These are phyloP conservation scores for Fusarium agapanthi DNA, from an alignment of 2,329 filamentous ascomycete species.

Conservation along the genomic window DNA sequence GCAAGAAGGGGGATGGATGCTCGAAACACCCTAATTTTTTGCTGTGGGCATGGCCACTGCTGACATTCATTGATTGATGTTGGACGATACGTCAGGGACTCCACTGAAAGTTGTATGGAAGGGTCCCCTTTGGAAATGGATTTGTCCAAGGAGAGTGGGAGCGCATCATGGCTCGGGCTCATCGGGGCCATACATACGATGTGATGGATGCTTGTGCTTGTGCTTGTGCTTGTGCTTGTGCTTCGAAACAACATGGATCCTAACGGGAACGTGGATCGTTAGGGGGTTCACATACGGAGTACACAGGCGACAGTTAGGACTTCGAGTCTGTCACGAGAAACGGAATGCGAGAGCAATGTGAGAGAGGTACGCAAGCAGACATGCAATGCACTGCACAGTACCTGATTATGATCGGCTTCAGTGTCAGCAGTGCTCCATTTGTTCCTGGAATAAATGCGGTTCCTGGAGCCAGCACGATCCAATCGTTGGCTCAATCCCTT, in stretches of 20 bases:
- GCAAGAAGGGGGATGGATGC: constrained; percentile 1
- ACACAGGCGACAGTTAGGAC: background rate
- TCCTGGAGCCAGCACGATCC: constrained; percentile 7
- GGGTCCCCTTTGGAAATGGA: constrained; percentile 25
- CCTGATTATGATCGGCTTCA: constrained; percentile 25
- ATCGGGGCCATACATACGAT: background rate
- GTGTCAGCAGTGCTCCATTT: background rate
- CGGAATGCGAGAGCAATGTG: background rate
- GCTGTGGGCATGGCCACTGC: constrained; percentile 14
- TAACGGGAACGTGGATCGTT: constrained; percentile 2
- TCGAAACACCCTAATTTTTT: constrained; percentile 12
- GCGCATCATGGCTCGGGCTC: constrained; percentile 2
- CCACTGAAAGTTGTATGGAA: constrained; percentile 15
- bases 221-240: too few species aligned
- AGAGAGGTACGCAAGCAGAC: background rate
- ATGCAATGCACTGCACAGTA: constrained; percentile 5
- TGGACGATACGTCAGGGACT: constrained; percentile 26
- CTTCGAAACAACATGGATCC: background rate
- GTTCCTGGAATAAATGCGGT: constrained; percentile 10
- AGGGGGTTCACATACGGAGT: background rate
- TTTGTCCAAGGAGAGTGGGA: constrained; percentile 9
- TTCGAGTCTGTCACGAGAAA: background rate
- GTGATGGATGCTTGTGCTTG: background rate
- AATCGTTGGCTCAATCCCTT: constrained; percentile 24
- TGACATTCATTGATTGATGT: background rate